These are phyloP conservation scores for Tricholoma matsutake DNA, from an alignment of 768 basidiomycete species.

Conservation along the genomic window DNA sequence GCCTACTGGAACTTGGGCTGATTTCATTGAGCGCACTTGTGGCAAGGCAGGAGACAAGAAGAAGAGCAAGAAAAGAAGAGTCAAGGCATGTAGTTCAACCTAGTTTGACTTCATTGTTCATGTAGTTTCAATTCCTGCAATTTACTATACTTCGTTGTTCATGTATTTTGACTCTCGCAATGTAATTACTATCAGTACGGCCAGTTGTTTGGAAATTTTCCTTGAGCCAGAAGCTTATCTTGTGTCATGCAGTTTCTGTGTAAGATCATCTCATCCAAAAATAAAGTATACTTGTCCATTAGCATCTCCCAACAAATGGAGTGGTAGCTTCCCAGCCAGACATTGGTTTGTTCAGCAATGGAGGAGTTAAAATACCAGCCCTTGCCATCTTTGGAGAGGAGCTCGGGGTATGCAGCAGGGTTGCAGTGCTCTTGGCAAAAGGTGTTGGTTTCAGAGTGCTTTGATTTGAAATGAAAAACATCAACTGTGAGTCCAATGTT, in stretches of 20 bases:
- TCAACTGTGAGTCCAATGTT: neutral
- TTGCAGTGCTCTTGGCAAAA: slow-evolving; percentile 31
- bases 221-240: neutral
- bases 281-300: slow-evolving; percentile 27
- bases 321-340: slow-evolving; percentile 33
- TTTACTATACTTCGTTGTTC: too few species aligned
- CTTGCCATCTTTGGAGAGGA: too few species aligned
- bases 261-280: slow-evolving; percentile 34
- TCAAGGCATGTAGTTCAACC: neutral
- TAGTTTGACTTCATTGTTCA: too few species aligned
- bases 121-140: neutral
- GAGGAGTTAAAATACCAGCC: neutral
- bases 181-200: neutral
- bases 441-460: slow-evolving; percentile 26
- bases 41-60: neutral
- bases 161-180: neutral
- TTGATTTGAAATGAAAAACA: too few species aligned
- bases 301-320: slow-evolving; percentile 32
- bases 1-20: neutral
- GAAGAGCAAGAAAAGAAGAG: neutral
- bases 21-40: neutral
- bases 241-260: neutral
- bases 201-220: neutral
- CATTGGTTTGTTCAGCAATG: slow-evolving; percentile 33
- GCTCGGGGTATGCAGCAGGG: too few species aligned